A percentile compares a stretch with the other conserved stretches of the same genome.
Evolutionary conservation across 2,329 filamentous ascomycete genomes (phyloP).

Genomic region (Incumbomyces delicatus): DNA sequence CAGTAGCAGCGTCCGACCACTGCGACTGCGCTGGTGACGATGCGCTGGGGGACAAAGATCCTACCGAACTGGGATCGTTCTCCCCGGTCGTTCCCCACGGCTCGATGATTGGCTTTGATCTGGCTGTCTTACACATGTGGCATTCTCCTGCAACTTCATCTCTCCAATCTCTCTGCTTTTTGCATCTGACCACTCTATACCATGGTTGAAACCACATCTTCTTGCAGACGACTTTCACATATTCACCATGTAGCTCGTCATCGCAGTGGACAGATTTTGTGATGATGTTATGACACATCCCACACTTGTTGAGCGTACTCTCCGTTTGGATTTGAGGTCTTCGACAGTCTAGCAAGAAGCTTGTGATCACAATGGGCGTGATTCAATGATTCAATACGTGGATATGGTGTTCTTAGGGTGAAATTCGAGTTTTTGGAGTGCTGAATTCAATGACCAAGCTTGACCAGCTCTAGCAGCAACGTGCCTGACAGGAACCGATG

Average conservation of each 20-base stretch:
- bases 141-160: slow-evolving; percentile 1
- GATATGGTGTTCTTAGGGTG: no score
- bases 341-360: background rate
- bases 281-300: slow-evolving; percentile 2
- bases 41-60: background rate
- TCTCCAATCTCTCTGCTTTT: background rate
- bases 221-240: background rate
- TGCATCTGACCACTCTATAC: background rate
- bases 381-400: no score
- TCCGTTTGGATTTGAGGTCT: background rate
- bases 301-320: background rate
- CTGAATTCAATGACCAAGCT: no score
- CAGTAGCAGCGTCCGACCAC: background rate
- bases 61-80: background rate
- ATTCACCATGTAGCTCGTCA: background rate
- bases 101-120: background rate
- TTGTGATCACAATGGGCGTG: no score
- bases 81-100: background rate
- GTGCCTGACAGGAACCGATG: no score
- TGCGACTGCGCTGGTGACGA: background rate
- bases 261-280: slow-evolving; percentile 5
- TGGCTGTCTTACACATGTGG: background rate
- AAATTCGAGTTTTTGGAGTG: no score
- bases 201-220: background rate
- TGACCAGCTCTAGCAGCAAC: no score